These are phyloP conservation scores for Prasinococcaceae sp. DNA, from an alignment of 139 green algal species.

Conservation along the genomic window DNA sequence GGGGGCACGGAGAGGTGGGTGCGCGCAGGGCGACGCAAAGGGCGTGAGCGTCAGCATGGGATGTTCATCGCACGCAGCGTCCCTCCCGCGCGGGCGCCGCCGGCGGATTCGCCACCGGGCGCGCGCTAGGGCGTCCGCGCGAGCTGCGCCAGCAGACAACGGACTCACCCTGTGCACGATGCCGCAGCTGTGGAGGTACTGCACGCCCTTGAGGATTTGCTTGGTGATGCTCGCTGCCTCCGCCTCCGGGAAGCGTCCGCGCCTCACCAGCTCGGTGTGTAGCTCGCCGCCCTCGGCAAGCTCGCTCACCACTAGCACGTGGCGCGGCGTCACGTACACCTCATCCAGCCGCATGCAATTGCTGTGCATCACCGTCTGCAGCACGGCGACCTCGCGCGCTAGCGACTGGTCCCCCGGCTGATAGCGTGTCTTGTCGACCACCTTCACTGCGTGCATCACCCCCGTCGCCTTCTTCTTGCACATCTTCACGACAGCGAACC, in stretches of 20 bases:
- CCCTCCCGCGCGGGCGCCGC: no score
- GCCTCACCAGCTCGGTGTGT: conserved; percentile 7
- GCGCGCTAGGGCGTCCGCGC: background rate
- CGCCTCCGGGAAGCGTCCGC: conserved; percentile 11
- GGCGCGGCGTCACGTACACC: conserved; percentile 8
- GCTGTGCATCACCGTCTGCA: background rate
- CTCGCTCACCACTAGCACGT: conserved; percentile 19
- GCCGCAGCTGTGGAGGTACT: conserved; percentile 20
- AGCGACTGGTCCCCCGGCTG: background rate
- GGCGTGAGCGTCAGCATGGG: background rate
- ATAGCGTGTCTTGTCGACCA: background rate
- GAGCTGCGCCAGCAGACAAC: background rate
- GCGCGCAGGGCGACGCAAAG: no score
- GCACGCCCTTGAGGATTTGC: conserved; percentile 16
- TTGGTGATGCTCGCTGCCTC: conserved; percentile 7
- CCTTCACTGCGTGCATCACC: conserved; percentile 10
- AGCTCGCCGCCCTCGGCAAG: conserved; percentile 18
- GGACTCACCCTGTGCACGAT: conserved; percentile 24
- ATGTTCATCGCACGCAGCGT: background rate
- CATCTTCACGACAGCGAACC: conserved; percentile 70
- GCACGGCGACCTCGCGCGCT: background rate
- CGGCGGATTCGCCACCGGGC: background rate
- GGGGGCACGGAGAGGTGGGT: no score
- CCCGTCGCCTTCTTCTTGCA: conserved; percentile 41
- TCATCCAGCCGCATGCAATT: conserved; percentile 15